Evolutionary conservation across 2,329 filamentous ascomycete species (phyloP).

Genomic region (Curvularia hawaiiensis): DNA sequence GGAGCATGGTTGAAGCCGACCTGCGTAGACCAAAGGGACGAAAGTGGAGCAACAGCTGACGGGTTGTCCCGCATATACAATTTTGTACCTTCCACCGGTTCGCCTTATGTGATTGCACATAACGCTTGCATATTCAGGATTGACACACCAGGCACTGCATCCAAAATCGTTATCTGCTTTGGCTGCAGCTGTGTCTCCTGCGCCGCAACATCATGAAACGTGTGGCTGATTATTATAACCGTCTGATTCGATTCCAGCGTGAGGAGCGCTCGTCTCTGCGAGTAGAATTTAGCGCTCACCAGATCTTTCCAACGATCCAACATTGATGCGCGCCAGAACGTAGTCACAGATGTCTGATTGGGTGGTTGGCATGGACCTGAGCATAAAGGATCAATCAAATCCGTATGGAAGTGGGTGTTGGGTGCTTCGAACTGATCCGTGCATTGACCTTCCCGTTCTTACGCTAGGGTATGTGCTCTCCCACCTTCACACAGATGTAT

Average conservation of each 20-base stretch:
- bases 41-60: neutral
- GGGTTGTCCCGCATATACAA: neutral
- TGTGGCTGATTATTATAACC: neutral
- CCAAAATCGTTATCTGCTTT: neutral
- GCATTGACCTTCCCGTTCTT: constrained; percentile 1
- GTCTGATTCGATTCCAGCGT: neutral
- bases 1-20: neutral
- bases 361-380: neutral
- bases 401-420: neutral
- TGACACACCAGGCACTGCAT: too few relatives aligned
- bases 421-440: constrained; percentile 1
- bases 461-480: neutral
- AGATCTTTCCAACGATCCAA: neutral
- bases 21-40: neutral
- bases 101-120: neutral
- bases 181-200: neutral
- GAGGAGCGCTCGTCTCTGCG: neutral
- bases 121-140: neutral
- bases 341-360: neutral
- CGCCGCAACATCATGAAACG: neutral
- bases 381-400: neutral
- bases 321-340: neutral
- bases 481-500: neutral
- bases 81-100: neutral
- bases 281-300: neutral